phyloP scores from a whole-genome alignment of 2,329 filamentous ascomycete species.

The Talaromyces albobiverticillius region DNA sequence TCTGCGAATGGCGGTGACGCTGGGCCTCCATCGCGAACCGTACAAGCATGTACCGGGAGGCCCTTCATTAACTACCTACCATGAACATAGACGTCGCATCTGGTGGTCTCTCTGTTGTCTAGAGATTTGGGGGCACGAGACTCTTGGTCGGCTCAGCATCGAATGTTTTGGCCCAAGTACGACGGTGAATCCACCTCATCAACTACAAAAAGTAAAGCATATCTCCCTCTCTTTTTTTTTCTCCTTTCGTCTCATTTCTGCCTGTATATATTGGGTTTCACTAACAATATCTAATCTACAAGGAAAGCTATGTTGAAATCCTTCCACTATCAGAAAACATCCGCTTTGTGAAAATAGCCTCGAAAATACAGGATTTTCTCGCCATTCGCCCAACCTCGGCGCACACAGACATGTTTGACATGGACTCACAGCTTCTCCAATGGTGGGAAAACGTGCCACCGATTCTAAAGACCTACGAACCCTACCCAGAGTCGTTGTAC shows the following conservation, averaged over 20 bases:
- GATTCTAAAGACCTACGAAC: constrained; percentile 61
- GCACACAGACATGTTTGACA: constrained; percentile 62
- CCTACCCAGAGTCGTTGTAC: constrained; percentile 67
- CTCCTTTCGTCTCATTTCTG: not conserved
- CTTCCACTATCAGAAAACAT: constrained; percentile 73
- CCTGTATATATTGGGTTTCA: not conserved
- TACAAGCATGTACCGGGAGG: not conserved
- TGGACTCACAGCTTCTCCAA: constrained; percentile 66
- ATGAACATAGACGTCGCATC: constrained; percentile 62
- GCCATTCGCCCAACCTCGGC: constrained; percentile 66
- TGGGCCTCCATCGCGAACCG: constrained; percentile 57
- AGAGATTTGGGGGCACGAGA: constrained; percentile 71
- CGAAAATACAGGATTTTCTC: constrained; percentile 69
- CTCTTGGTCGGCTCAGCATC: constrained; percentile 67
- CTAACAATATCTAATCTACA: constrained; percentile 25
- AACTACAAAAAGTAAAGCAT: constrained; percentile 32
- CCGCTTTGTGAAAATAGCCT: constrained; percentile 75
- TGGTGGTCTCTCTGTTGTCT: constrained; percentile 76
- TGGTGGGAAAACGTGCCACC: constrained; percentile 72
- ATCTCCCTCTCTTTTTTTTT: not conserved
- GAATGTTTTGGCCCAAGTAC: constrained; percentile 67
- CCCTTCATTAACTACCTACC: constrained; percentile 20
- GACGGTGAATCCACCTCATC: constrained; percentile 62
- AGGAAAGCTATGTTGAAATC: constrained; percentile 62
- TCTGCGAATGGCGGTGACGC: constrained; percentile 69